Evolutionary conservation across 768 basidiomycete genomes (phyloP).

Genomic region (Boletus reticulatus): DNA sequence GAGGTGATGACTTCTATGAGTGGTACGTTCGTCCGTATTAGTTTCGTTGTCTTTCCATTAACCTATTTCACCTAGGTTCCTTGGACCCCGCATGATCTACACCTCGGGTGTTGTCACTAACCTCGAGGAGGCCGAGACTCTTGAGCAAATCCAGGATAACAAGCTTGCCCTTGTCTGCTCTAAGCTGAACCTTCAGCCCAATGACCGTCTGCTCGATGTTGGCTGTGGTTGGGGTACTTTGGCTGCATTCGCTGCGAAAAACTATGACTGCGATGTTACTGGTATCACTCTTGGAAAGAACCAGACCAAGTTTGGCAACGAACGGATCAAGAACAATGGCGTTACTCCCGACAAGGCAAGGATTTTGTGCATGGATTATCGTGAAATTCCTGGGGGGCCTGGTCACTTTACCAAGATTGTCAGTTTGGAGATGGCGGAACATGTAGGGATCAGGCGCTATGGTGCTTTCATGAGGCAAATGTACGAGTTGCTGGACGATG

Average conservation of each 20-base stretch:
- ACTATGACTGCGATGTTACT: conserved; percentile 94
- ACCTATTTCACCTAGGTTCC: conserved; percentile 55
- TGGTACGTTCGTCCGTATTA: conserved; percentile 45
- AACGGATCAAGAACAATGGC: conserved; percentile 81
- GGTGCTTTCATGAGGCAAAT: conserved; percentile 85
- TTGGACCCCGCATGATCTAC: conserved; percentile 96
- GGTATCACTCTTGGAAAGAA: conserved; percentile 92
- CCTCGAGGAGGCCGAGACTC: conserved; percentile 68
- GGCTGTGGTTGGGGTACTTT: conserved; percentile 98
- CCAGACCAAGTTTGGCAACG: conserved; percentile 90
- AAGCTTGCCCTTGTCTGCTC: conserved; percentile 94
- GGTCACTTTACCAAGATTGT: conserved; percentile 93
- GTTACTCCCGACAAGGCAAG: conserved; percentile 71
- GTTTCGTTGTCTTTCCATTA: neutral
- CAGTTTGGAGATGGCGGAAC: conserved; percentile 98
- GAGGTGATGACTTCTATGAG: conserved; percentile 94
- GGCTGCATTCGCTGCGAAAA: conserved; percentile 92
- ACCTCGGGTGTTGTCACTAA: conserved; percentile 87
- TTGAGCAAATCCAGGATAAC: conserved; percentile 97
- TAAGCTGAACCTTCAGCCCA: conserved; percentile 87
- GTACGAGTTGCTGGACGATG: conserved; percentile 90
- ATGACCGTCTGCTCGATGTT: conserved; percentile 80
- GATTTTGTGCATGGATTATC: conserved; percentile 91
- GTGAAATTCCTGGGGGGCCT: conserved; percentile 76
- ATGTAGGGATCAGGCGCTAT: conserved; percentile 95